Evolutionary conservation across 352 stramenopile species (phyloP).

Genomic region (Phytophthora cryptogea): DNA sequence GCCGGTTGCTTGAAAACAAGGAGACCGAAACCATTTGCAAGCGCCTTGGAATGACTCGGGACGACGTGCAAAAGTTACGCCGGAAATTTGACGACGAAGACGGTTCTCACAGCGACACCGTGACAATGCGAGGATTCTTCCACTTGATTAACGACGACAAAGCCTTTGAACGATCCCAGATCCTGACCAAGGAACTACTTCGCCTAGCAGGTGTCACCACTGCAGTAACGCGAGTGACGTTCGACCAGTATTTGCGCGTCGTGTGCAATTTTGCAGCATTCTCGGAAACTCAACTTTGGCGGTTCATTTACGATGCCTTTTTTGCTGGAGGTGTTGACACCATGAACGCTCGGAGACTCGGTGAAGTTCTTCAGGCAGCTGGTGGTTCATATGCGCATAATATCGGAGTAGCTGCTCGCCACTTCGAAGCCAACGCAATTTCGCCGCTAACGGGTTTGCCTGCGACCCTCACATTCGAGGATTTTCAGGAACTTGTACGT

Average conservation of each 20-base stretch:
- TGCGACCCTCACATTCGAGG: slow-evolving; percentile 43
- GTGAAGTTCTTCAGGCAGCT: slow-evolving; percentile 47
- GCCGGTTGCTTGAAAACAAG: slow-evolving; percentile 25
- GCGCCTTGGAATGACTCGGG: slow-evolving; percentile 36
- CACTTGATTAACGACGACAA: slow-evolving; percentile 53
- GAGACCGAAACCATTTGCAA: slow-evolving; percentile 39
- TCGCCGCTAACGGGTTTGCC: slow-evolving; percentile 25
- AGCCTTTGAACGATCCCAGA: slow-evolving; percentile 41
- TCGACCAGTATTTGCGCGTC: slow-evolving; percentile 59
- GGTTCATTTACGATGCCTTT: slow-evolving; percentile 67
- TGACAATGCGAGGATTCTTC: slow-evolving; percentile 54
- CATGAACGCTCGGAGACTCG: slow-evolving; percentile 42
- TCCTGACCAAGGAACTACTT: slow-evolving; percentile 50
- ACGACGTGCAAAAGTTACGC: slow-evolving; percentile 38
- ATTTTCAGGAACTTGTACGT: slow-evolving; percentile 55
- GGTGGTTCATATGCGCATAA: slow-evolving; percentile 50
- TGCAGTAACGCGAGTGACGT: slow-evolving; percentile 40
- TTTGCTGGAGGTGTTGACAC: slow-evolving; percentile 33
- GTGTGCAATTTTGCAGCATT: slow-evolving; percentile 57
- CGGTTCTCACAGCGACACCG: slow-evolving; percentile 31
- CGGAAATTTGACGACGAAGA: slow-evolving; percentile 51
- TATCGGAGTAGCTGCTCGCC: slow-evolving; percentile 46
- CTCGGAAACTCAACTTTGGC: slow-evolving; percentile 48
- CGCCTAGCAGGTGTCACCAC: slow-evolving; percentile 33
- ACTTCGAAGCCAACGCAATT: slow-evolving; percentile 34